Conservation (phyloP, 306 rosid species). For the Geum urbanum region DNA sequence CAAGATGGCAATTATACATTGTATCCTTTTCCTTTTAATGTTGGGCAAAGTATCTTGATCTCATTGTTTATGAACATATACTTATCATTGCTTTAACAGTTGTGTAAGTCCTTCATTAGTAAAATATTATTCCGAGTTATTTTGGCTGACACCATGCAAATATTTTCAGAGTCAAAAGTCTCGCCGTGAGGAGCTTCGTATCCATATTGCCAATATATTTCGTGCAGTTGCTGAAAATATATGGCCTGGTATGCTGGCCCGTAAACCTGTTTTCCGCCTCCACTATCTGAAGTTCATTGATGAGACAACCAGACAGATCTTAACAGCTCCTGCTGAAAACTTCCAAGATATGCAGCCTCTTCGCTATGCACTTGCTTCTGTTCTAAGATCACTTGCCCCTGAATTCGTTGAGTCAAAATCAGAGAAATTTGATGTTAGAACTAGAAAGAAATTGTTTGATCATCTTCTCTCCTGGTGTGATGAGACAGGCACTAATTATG, state of each 20-base stretch:
- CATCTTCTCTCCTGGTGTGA: constrained; percentile 96
- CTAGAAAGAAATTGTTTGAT: constrained; percentile 89
- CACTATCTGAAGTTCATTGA: constrained; percentile 92
- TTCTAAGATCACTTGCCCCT: constrained; percentile 89
- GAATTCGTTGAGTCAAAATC: constrained; percentile 96
- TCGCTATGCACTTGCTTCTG: constrained; percentile 95
- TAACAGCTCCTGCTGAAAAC: constrained; percentile 65
- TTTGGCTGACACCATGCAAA: constrained; percentile 26
- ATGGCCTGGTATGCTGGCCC: constrained; percentile 94
- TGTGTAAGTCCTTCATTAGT: constrained; percentile 21
- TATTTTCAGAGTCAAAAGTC: constrained; percentile 77
- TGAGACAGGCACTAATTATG: constrained; percentile 74
- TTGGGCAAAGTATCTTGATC: background rate
- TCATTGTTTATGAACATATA: constrained; percentile 1
- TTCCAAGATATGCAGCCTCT: constrained; percentile 94
- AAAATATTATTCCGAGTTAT: constrained; percentile 19
- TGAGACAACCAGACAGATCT: constrained; percentile 65
- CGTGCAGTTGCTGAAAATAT: constrained; percentile 91
- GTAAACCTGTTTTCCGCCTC: constrained; percentile 76
- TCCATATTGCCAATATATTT: constrained; percentile 84
- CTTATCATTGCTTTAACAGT: constrained; percentile 8
- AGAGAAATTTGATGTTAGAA: constrained; percentile 87
- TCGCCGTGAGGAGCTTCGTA: constrained; percentile 95
- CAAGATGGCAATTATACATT: background rate
- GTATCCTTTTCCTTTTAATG: background rate